Evolutionary conservation across 306 rosid species (phyloP).

Genomic region (Sesbania bispinosa): DNA sequence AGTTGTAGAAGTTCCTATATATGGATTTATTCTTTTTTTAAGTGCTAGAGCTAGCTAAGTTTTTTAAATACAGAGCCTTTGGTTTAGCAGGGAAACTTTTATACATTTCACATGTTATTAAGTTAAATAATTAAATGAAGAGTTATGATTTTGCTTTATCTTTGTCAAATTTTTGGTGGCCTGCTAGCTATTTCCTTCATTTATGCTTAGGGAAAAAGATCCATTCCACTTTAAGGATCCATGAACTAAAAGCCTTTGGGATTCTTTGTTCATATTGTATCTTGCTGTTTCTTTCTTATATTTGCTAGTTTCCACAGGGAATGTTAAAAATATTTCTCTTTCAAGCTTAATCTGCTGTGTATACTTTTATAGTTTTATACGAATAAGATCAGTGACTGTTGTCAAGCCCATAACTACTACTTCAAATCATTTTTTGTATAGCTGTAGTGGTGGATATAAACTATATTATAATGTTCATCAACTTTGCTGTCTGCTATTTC

Average conservation of each 20-base stretch:
- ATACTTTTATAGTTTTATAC: background rate
- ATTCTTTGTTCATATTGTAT: background rate
- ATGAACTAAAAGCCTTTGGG: constrained; percentile 16
- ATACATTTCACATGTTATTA: background rate
- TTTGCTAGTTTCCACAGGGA: constrained; percentile 11
- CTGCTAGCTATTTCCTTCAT: constrained; percentile 8
- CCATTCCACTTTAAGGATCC: background rate
- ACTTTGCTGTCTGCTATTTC: constrained; percentile 8
- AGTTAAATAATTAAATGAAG: background rate
- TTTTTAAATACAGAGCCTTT: background rate
- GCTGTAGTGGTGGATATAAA: constrained; percentile 19
- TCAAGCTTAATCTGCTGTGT: background rate
- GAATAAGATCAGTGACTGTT: background rate
- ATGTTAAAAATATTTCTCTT: background rate
- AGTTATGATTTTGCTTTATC: background rate
- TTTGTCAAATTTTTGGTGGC: constrained; percentile 11
- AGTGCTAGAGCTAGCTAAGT: background rate
- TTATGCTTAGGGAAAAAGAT: background rate
- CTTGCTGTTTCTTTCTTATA: constrained; percentile 7
- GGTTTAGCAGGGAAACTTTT: background rate
- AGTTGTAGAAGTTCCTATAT: constrained; percentile 13
- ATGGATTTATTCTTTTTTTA: background rate
- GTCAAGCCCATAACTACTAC: background rate
- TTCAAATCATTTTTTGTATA: constrained; percentile 7
- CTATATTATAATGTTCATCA: background rate